Conservation (phyloP, 2,329 filamentous ascomycete species). For the Diaporthe capsici region DNA sequence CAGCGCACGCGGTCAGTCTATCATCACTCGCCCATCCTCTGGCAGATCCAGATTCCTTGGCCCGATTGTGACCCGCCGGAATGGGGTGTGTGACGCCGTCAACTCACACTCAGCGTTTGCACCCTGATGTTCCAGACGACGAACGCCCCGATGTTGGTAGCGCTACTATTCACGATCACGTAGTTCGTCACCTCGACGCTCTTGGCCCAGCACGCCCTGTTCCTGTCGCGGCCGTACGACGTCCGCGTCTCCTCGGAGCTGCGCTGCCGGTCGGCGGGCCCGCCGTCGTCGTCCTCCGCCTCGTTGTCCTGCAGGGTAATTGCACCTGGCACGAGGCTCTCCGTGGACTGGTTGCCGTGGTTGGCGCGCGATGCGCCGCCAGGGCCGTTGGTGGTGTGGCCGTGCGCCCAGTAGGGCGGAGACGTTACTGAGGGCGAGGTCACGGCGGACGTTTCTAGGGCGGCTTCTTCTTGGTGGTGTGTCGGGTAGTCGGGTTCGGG, state of each 20-base stretch:
- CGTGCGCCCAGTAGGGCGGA: slow-evolving; percentile 62
- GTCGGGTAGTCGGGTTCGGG: slow-evolving; percentile 30
- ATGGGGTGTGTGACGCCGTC: background rate
- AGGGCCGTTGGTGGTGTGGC: slow-evolving; percentile 48
- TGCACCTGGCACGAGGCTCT: slow-evolving; percentile 66
- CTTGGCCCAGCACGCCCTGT: slow-evolving; percentile 75
- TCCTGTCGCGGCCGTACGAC: slow-evolving; percentile 55
- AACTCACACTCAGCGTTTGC: slow-evolving; percentile 84
- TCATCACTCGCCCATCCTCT: too few relatives aligned
- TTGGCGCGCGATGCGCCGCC: slow-evolving; percentile 47
- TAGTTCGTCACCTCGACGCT: slow-evolving; percentile 72
- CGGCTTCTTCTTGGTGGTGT: slow-evolving; percentile 11
- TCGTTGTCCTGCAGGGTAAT: slow-evolving; percentile 77
- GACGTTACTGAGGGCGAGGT: slow-evolving; percentile 51
- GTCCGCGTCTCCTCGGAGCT: slow-evolving; percentile 39
- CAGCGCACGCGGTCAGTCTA: slow-evolving; percentile 25
- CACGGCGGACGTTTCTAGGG: slow-evolving; percentile 10
- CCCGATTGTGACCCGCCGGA: background rate
- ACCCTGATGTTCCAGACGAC: slow-evolving; percentile 95
- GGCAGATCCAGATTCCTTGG: background rate
- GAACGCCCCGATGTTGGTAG: slow-evolving; percentile 83
- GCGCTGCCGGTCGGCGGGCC: slow-evolving; percentile 43
- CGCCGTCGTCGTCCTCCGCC: slow-evolving; percentile 61
- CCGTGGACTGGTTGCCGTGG: slow-evolving; percentile 58
- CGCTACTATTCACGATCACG: slow-evolving; percentile 69